phyloP scores from a whole-genome alignment of 2,329 filamentous ascomycete species.

The Cercospora zeina region DNA sequence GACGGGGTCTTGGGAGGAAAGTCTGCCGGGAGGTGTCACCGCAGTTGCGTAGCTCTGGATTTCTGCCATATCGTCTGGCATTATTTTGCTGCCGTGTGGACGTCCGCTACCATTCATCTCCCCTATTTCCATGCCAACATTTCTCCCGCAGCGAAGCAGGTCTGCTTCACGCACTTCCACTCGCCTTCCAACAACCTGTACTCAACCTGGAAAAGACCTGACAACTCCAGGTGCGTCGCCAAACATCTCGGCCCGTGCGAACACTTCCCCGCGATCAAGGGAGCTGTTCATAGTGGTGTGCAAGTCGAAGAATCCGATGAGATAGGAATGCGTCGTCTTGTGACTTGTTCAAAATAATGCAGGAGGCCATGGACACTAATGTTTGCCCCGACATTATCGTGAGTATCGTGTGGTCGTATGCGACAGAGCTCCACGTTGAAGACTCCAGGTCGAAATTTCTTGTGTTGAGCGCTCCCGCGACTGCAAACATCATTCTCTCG shows the following conservation, averaged over 20 bases:
- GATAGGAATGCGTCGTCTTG: background rate
- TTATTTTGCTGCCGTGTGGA: background rate
- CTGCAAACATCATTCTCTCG: conserved; percentile 1
- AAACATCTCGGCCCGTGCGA: background rate
- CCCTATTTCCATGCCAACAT: conserved; percentile 1
- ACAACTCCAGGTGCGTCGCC: conserved; percentile 1
- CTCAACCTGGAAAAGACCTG: conserved; percentile 2
- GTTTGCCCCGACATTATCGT: background rate
- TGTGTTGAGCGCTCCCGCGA: conserved; percentile 8
- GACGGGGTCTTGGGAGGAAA: conserved; percentile 6
- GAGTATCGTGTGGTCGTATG: background rate
- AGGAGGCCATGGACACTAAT: background rate
- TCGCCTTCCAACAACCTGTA: conserved; percentile 3
- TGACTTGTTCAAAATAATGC: background rate
- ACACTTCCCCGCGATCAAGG: background rate
- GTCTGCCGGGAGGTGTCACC: background rate
- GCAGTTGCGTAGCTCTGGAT: background rate
- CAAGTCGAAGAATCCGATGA: conserved; percentile 1
- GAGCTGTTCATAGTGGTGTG: conserved; percentile 4
- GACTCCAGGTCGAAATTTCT: conserved; percentile 3
- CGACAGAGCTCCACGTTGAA: conserved; percentile 7
- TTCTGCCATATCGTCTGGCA: background rate
- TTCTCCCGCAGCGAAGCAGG: conserved; percentile 3
- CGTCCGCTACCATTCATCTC: background rate
- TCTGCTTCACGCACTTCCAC: conserved; percentile 3